phyloP scores from a whole-genome alignment of 2,329 filamentous ascomycete species.

The Xylariaceae sp. region DNA sequence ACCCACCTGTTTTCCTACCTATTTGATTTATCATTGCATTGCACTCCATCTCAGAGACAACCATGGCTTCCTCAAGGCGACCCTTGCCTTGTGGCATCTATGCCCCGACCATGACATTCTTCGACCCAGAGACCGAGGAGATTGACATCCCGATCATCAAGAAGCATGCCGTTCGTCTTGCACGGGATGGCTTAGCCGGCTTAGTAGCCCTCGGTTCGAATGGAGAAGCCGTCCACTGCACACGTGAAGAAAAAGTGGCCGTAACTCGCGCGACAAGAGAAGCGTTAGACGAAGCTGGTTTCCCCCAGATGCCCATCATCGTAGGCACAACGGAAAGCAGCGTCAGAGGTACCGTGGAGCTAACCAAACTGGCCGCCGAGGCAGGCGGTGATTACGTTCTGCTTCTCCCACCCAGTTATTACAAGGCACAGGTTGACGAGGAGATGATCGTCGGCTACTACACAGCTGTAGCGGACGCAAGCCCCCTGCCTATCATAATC shows the following conservation, averaged over 20 bases:
- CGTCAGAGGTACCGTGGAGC: slow-evolving; percentile 72
- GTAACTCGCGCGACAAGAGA: slow-evolving; percentile 74
- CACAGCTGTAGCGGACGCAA: slow-evolving; percentile 66
- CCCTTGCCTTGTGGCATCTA: slow-evolving; percentile 78
- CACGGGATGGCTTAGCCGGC: slow-evolving; percentile 70
- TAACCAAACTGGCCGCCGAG: slow-evolving; percentile 59
- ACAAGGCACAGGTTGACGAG: slow-evolving; percentile 70
- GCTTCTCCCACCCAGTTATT: slow-evolving; percentile 77
- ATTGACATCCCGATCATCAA: slow-evolving; percentile 75
- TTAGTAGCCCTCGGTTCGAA: slow-evolving; percentile 87
- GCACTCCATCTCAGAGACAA: slow-evolving; percentile 12
- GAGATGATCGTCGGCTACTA: slow-evolving; percentile 69
- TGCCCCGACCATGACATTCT: slow-evolving; percentile 87
- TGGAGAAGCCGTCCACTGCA: slow-evolving; percentile 82
- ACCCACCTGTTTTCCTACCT: neutral
- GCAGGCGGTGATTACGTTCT: slow-evolving; percentile 77
- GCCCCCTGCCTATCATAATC: slow-evolving; percentile 71
- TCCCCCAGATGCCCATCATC: slow-evolving; percentile 70
- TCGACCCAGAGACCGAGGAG: slow-evolving; percentile 76
- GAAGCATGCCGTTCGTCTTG: slow-evolving; percentile 73
- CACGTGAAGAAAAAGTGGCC: slow-evolving; percentile 66
- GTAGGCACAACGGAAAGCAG: slow-evolving; percentile 77
- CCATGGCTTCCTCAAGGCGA: slow-evolving; percentile 40
- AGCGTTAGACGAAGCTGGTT: slow-evolving; percentile 76
- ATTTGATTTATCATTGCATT: neutral